Evolutionary conservation across 1,139 yeast genomes (phyloP).

Genomic region (Candida mesenterica): DNA sequence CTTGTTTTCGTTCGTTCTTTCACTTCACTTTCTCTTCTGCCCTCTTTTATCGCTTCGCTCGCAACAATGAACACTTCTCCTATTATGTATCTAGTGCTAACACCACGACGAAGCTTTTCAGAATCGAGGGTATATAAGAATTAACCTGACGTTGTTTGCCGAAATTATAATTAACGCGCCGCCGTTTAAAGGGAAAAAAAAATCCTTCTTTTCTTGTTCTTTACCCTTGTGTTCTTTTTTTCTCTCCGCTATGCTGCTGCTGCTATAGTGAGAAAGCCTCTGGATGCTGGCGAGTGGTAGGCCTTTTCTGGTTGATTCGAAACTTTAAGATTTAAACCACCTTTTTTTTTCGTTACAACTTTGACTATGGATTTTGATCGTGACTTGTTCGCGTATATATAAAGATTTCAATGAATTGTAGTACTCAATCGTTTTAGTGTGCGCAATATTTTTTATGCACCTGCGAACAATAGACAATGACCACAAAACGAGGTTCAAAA

Average conservation of each 20-base stretch:
- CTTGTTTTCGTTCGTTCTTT: too few species aligned
- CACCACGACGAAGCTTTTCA: not conserved
- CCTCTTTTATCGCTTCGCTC: slow-evolving; percentile 1
- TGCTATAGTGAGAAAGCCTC: not conserved
- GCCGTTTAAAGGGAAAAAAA: not conserved
- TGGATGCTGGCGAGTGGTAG: not conserved
- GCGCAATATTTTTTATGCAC: too few species aligned
- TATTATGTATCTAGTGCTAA: not conserved
- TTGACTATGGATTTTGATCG: too few species aligned
- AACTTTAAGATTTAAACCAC: too few species aligned
- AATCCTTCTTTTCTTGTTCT: not conserved
- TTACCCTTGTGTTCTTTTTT: not conserved
- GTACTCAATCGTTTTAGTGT: too few species aligned
- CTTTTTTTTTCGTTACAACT: too few species aligned
- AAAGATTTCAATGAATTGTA: too few species aligned
- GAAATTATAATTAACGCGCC: slow-evolving; percentile 1
- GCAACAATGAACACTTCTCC: too few species aligned
- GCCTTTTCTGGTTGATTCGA: too few species aligned
- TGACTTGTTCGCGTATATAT: too few species aligned
- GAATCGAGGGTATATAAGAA: not conserved
- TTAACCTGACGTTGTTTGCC: not conserved
- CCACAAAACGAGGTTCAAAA: too few species aligned
- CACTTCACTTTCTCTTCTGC: not conserved
- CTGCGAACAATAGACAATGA: too few species aligned
- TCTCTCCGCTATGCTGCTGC: not conserved